These are phyloP conservation scores for Stephania japonica DNA, from an alignment of 164 flowering plant genomes.

Conservation along the genomic window DNA sequence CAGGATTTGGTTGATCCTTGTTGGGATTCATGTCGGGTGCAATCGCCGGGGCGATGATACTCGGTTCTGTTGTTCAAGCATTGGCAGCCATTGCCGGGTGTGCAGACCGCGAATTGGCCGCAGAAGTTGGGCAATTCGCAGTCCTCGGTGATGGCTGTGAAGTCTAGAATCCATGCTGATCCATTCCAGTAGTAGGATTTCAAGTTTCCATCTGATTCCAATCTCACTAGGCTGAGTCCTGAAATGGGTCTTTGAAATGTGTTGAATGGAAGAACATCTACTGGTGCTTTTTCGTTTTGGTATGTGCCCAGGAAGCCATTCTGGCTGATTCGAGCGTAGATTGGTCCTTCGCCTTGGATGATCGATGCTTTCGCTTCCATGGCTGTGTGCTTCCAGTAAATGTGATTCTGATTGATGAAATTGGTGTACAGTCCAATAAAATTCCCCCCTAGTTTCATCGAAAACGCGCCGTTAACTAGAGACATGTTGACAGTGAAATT, in stretches of 20 bases:
- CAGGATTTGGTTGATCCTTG: slow-evolving; percentile 2
- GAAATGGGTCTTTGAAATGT: slow-evolving; percentile 40
- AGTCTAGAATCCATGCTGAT: slow-evolving; percentile 53
- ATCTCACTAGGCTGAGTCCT: slow-evolving; percentile 45
- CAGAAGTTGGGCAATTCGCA: slow-evolving; percentile 80
- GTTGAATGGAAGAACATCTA: slow-evolving; percentile 64
- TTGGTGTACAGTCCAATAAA: slow-evolving; percentile 54
- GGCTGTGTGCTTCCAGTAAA: slow-evolving; percentile 60
- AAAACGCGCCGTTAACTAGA: slow-evolving; percentile 45
- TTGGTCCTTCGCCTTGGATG: slow-evolving; percentile 45
- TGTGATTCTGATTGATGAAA: slow-evolving; percentile 29
- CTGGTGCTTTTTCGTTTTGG: slow-evolving; percentile 47
- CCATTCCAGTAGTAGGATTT: slow-evolving; percentile 72
- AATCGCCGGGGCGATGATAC: slow-evolving; percentile 27
- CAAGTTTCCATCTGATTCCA: slow-evolving; percentile 83
- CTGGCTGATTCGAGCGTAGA: slow-evolving; percentile 43
- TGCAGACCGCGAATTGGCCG: slow-evolving; percentile 72
- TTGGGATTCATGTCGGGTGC: slow-evolving; percentile 20
- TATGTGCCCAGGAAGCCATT: slow-evolving; percentile 80
- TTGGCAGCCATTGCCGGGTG: slow-evolving; percentile 52
- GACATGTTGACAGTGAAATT: slow-evolving; percentile 60
- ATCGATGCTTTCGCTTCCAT: slow-evolving; percentile 62
- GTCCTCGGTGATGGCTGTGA: slow-evolving; percentile 40
- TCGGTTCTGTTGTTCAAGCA: slow-evolving; percentile 56
- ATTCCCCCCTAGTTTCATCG: slow-evolving; percentile 50